phyloP scores from a whole-genome alignment of 306 rosid species.

The Betula pendula region DNA sequence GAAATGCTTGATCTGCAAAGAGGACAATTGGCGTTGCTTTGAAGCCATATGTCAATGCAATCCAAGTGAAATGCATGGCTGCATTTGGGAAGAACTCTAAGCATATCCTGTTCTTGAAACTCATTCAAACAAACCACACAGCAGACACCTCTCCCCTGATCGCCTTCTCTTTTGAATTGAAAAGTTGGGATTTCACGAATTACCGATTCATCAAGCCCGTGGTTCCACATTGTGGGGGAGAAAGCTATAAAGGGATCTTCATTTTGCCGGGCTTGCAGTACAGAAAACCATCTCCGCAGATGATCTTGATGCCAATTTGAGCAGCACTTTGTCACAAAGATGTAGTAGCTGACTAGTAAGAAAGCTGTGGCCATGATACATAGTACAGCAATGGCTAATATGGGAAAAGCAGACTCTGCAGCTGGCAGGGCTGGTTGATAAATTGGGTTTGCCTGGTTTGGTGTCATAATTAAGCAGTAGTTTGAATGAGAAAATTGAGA shows the following conservation, averaged over 20 bases:
- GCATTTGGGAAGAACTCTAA: constrained; percentile 56
- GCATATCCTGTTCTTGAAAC: constrained; percentile 50
- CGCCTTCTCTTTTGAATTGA: constrained; percentile 44
- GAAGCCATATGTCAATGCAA: constrained; percentile 72
- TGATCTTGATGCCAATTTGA: constrained; percentile 44
- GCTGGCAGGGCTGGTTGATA: constrained; percentile 28
- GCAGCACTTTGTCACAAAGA: constrained; percentile 55
- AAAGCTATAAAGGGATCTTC: constrained; percentile 62
- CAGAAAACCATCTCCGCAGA: constrained; percentile 47
- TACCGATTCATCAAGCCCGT: constrained; percentile 56
- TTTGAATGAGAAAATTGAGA: constrained; percentile 20
- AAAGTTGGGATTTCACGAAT: constrained; percentile 56
- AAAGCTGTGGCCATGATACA: constrained; percentile 54
- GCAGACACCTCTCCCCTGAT: constrained; percentile 30
- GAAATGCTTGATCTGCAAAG: constrained; percentile 63
- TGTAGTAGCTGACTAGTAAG: constrained; percentile 51
- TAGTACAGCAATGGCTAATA: constrained; percentile 48
- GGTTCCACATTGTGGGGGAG: constrained; percentile 51
- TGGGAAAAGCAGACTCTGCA: constrained; percentile 52
- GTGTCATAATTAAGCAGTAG: constrained; percentile 43
- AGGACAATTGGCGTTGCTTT: constrained; percentile 61
- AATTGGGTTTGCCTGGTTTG: constrained; percentile 20
- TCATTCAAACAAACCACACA: constrained; percentile 69
- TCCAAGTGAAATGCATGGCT: constrained; percentile 64
- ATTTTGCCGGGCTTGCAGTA: constrained; percentile 28